Conservation (phyloP, 352 stramenopile genomes). For the Phytophthora agathidicida region DNA sequence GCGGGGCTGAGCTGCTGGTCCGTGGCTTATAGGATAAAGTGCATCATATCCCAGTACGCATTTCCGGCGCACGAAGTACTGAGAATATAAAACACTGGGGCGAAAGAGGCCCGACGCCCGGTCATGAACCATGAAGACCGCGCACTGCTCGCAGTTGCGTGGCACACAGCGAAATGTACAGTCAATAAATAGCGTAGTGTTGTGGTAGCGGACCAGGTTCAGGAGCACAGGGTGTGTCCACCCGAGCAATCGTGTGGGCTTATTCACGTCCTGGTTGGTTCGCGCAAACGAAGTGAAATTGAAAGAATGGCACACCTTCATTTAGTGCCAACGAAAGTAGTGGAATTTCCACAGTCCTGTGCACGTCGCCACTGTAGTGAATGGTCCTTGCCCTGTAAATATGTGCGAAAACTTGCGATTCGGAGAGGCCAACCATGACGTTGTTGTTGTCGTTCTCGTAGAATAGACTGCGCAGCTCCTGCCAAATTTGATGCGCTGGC, state of each 20-base stretch:
- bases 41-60: conserved; percentile 20
- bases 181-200: conserved; percentile 26
- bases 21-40: conserved; percentile 13
- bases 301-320: conserved; percentile 7
- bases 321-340: conserved; percentile 4
- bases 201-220: conserved; percentile 10
- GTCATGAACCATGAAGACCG: conserved; percentile 26
- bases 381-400: neutral
- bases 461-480: neutral
- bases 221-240: conserved; percentile 34
- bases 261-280: conserved; percentile 6
- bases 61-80: neutral
- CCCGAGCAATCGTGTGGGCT: conserved; percentile 5
- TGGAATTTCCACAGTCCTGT: conserved; percentile 4
- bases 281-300: conserved; percentile 1
- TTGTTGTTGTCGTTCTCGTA: neutral
- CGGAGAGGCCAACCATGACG: neutral
- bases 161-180: conserved; percentile 23
- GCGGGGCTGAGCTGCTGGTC: neutral
- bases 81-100: conserved; percentile 22
- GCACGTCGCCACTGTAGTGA: conserved; percentile 1
- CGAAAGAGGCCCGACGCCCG: neutral
- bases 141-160: conserved; percentile 6
- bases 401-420: neutral
- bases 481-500: neutral